Evolutionary conservation across 306 rosid species (phyloP), one percentile per base, ranked within the genome.

Genomic region (Vachellia collinsii): DNA sequence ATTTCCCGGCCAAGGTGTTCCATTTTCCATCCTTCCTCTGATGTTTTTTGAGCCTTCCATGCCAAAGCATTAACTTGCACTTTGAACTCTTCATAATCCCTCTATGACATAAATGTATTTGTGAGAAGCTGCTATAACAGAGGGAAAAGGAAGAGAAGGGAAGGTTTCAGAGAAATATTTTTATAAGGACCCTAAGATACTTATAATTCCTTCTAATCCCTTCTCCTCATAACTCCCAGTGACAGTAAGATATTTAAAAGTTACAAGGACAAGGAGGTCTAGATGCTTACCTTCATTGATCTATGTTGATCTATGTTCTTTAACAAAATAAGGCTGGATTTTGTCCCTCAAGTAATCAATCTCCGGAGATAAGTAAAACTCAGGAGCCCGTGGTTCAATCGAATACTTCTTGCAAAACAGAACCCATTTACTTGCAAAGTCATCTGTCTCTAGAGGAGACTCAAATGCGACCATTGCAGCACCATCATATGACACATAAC

Each of bases 1-100:
- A 76, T 95, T 95, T 85, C 99, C 99, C 0, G 99, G 99, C 99
- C 99, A 95, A 82, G 98, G 71, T 76, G 98, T 93, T 83, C 99
- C 99, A 70, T 95, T 8, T 87, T 86, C 99, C 99, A 95, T 77
- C 99, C 98, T 34, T 95, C 99, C 13, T 95, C 99, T 1, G 99
- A 98, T 77, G 96, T 85, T 88, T 93, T 95, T 79, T 90, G 99
- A 79, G 98, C 99, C 88, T 93, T 95, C 3, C 96, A 89, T 25
- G 93, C 99, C 89, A 95, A 69, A 73, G 96, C 98, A 85, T 95
- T 95, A 79, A 95, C 81, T 72, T 98, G 81, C 65, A 95, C 98
- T 80, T 95, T 95, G 75, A 80, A 95, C 85, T 95, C 99, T 82
- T 95, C 99, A 42, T 95, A 95, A 44, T 92, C 98, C 88, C 99